Conservation (phyloP, 140 eudicot genomes). For the Flaveria floridana region DNA sequence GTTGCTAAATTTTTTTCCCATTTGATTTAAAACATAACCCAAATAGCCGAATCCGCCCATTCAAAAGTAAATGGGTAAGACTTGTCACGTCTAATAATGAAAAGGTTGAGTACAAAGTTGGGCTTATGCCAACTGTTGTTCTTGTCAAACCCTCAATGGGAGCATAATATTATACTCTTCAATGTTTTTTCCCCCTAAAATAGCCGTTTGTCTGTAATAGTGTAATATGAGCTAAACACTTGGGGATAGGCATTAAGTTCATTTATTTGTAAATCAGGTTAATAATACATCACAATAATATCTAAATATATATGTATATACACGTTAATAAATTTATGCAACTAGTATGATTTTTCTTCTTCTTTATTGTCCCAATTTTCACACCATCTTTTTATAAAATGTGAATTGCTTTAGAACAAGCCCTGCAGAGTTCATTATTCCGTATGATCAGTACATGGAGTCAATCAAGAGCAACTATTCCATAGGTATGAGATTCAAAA, state of each 20-base stretch:
- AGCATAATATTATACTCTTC: neutral
- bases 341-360: neutral
- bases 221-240: neutral
- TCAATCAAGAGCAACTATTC: constrained; percentile 78
- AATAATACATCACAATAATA: too few relatives aligned
- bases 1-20: neutral
- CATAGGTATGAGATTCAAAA: constrained; percentile 94
- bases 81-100: neutral
- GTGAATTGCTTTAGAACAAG: constrained; percentile 66
- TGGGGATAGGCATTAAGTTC: neutral
- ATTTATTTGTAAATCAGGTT: neutral
- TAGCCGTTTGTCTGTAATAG: neutral
- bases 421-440: constrained; percentile 94
- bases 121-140: neutral
- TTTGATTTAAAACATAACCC: neutral
- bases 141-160: constrained; percentile 18
- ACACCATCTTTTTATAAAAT: neutral
- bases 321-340: too few relatives aligned
- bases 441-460: constrained; percentile 90
- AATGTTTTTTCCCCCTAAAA: neutral
- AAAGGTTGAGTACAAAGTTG: constrained; percentile 2
- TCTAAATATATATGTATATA: too few relatives aligned
- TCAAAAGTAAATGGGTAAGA: constrained; percentile 5
- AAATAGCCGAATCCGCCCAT: constrained; percentile 1
- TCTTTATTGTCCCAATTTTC: neutral